Percentiles rank a stretch among this genome's conserved stretches.
Conservation (phyloP, 352 stramenopile species). For the Phytophthora sojae region DNA sequence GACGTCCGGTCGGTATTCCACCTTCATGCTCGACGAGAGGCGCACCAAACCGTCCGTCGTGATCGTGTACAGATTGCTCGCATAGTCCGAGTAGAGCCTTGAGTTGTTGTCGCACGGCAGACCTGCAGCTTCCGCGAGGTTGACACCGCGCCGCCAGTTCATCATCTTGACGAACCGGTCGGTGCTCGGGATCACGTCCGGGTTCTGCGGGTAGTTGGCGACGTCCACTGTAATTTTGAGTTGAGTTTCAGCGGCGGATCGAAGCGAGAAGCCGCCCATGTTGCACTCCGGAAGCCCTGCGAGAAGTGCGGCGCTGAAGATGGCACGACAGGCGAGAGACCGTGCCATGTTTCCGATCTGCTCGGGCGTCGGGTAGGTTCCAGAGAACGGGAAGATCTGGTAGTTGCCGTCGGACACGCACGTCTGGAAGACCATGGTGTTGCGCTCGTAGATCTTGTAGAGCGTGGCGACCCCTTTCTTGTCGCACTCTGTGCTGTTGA, state of each 20-base stretch:
- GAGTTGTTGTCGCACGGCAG: constrained; percentile 59
- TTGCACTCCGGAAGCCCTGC: constrained; percentile 50
- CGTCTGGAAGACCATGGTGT: constrained; percentile 54
- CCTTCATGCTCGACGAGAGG: constrained; percentile 47
- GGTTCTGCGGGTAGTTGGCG: constrained; percentile 25
- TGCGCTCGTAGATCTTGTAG: constrained; percentile 54
- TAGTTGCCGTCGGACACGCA: constrained; percentile 52
- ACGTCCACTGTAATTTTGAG: constrained; percentile 55
- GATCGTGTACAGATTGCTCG: constrained; percentile 47
- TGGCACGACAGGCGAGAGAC: constrained; percentile 41
- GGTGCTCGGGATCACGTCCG: constrained; percentile 37
- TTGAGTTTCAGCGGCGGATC: constrained; percentile 46
- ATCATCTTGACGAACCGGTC: constrained; percentile 62
- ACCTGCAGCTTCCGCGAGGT: constrained; percentile 47
- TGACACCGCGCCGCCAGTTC: constrained; percentile 60
- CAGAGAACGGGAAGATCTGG: constrained; percentile 59
- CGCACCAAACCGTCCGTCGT: constrained; percentile 51
- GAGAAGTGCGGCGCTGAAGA: constrained; percentile 50
- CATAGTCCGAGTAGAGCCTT: constrained; percentile 53
- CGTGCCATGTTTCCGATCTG: constrained; percentile 49
- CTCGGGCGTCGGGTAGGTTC: constrained; percentile 36
- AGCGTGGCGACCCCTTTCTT: constrained; percentile 31
- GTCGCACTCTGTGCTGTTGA: constrained; percentile 46
- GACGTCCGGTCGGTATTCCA: constrained; percentile 44
- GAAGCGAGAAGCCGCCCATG: constrained; percentile 40